Conservation (phyloP, 208 protist genomes). For the Herpetomonas samuelpessoai region DNA sequence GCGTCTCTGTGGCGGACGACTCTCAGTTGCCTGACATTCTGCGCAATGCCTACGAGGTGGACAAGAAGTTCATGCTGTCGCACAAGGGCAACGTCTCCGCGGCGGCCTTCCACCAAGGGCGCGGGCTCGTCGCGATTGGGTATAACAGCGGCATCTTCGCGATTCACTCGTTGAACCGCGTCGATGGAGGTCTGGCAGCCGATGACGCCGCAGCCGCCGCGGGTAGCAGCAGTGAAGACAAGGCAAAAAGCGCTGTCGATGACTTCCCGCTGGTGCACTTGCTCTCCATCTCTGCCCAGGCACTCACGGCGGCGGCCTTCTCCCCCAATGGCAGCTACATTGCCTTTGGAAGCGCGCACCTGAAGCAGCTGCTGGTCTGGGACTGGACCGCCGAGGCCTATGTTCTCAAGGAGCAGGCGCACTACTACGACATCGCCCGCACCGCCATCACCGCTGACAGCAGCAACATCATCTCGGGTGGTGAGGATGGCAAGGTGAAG, state of each 20-base stretch:
- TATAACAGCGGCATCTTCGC: slow-evolving; percentile 92
- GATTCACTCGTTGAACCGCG: slow-evolving; percentile 59
- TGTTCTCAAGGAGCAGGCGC: slow-evolving; percentile 92
- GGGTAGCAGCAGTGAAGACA: background rate
- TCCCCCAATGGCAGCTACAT: slow-evolving; percentile 81
- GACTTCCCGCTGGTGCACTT: slow-evolving; percentile 76
- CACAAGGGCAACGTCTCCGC: slow-evolving; percentile 87
- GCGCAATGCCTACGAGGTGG: slow-evolving; percentile 77
- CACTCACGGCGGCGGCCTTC: slow-evolving; percentile 84
- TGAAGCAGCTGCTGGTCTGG: slow-evolving; percentile 94
- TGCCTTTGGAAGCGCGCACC: slow-evolving; percentile 85
- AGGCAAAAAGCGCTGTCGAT: slow-evolving; percentile 1
- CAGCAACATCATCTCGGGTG: slow-evolving; percentile 85
- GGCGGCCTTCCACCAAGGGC: slow-evolving; percentile 66
- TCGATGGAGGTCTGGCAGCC: slow-evolving; percentile 10
- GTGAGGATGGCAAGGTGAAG: slow-evolving; percentile 94
- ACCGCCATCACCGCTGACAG: slow-evolving; percentile 90
- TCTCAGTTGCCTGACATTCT: slow-evolving; percentile 64
- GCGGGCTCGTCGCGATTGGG: slow-evolving; percentile 81
- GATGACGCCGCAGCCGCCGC: background rate
- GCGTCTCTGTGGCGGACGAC: slow-evolving; percentile 75
- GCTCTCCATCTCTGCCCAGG: slow-evolving; percentile 90
- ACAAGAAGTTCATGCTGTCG: slow-evolving; percentile 82
- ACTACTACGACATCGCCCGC: slow-evolving; percentile 91
- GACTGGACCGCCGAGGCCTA: slow-evolving; percentile 93